These are phyloP conservation scores for Neonectria sp. DNA, from an alignment of 2,329 filamentous ascomycete species.

Conservation along the genomic window DNA sequence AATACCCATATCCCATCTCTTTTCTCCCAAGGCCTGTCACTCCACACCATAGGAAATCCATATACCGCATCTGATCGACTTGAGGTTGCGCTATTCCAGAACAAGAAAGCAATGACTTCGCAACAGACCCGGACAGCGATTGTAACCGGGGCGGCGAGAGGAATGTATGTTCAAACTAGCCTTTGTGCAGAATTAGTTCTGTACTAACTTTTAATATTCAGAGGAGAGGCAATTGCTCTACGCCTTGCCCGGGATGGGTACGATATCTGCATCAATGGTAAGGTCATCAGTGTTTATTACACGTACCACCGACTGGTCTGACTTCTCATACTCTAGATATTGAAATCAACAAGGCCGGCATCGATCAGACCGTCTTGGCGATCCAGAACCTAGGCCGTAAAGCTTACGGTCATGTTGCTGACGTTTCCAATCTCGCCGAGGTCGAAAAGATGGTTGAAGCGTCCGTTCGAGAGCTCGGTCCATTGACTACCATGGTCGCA, in stretches of 20 bases:
- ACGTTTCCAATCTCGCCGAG: constrained; percentile 70
- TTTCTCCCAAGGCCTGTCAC: background rate
- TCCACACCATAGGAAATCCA: background rate
- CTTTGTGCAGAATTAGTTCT: background rate
- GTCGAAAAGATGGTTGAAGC: constrained; percentile 66
- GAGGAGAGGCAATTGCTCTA: constrained; percentile 74
- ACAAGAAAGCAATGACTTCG: constrained; percentile 5
- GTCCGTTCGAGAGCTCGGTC: constrained; percentile 68
- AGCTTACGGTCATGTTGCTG: constrained; percentile 69
- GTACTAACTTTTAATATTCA: constrained; percentile 43
- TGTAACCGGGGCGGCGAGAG: constrained; percentile 26
- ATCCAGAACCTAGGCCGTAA: constrained; percentile 67
- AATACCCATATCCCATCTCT: background rate
- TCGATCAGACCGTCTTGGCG: constrained; percentile 67
- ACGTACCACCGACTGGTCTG: background rate
- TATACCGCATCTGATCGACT: background rate
- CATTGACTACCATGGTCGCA: constrained; percentile 65
- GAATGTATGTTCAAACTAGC: constrained; percentile 7
- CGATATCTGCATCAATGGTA: constrained; percentile 68
- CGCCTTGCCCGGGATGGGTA: constrained; percentile 77
- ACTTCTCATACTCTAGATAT: constrained; percentile 16
- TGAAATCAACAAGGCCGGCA: constrained; percentile 51
- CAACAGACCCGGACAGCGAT: constrained; percentile 19
- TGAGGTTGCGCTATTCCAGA: background rate
- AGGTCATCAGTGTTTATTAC: background rate